These are phyloP conservation scores for Adansonia rubrostipa DNA, from an alignment of 441 rosid species.

Conservation along the genomic window DNA sequence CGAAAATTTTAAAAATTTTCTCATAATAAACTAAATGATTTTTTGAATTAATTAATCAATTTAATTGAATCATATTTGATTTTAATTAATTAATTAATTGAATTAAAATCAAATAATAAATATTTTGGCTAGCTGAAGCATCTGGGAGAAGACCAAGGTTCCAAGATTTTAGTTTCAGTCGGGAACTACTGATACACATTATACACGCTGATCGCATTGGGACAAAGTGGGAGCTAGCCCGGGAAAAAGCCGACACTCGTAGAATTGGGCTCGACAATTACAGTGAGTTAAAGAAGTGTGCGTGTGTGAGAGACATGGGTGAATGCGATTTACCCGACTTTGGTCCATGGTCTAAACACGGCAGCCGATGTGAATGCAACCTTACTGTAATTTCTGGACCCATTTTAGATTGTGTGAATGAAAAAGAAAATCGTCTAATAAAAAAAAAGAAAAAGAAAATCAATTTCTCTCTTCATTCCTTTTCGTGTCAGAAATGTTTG, in stretches of 20 bases:
- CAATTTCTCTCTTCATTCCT: background rate
- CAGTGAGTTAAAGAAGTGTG: background rate
- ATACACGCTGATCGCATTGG: too few relatives aligned
- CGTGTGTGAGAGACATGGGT: background rate
- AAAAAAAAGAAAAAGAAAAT: background rate
- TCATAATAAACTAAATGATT: too few relatives aligned
- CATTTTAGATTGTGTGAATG: conserved; percentile 13
- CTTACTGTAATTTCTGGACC: conserved; percentile 17
- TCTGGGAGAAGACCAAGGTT: background rate
- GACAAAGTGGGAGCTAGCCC: background rate
- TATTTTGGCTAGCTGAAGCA: background rate
- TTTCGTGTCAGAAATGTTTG: conserved; percentile 24
- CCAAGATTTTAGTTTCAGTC: background rate
- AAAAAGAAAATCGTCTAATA: background rate
- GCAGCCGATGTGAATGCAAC: conserved; percentile 24
- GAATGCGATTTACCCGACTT: background rate
- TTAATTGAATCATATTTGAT: too few relatives aligned
- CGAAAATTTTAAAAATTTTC: too few relatives aligned
- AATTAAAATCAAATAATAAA: too few relatives aligned
- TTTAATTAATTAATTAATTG: too few relatives aligned
- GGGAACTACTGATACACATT: background rate
- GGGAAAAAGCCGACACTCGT: background rate
- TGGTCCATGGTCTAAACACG: background rate
- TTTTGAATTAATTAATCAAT: too few relatives aligned
- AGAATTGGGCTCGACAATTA: background rate